Percentiles rank a stretch among this genome's conserved stretches.
These are phyloP conservation scores for Elaeis guineensis DNA, from an alignment of 176 grass and related monocot genomes.

Conservation along the genomic window DNA sequence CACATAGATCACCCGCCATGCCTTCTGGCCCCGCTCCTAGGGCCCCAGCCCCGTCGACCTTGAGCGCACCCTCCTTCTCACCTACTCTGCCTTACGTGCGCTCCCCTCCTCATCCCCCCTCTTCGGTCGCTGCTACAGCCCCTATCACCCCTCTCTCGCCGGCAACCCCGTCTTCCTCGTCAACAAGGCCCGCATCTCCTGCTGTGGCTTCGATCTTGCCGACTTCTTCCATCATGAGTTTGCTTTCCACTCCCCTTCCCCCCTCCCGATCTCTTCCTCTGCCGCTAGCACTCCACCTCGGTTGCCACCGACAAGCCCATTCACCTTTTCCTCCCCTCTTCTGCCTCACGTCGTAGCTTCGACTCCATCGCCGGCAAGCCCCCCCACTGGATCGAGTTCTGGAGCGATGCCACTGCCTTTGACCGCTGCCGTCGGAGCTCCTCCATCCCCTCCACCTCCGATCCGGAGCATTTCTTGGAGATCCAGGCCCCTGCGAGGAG, in stretches of 20 bases:
- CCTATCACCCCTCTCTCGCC: constrained; percentile 62
- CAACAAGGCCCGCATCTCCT: constrained; percentile 59
- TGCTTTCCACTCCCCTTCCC: constrained; percentile 25
- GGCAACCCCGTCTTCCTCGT: constrained; percentile 95
- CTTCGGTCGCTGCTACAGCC: constrained; percentile 86
- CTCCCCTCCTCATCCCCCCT: constrained; percentile 71
- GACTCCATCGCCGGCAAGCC: constrained; percentile 55
- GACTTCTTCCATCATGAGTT: constrained; percentile 62
- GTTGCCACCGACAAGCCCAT: constrained; percentile 1
- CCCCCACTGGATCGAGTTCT: constrained; percentile 75
- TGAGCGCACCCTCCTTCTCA: constrained; percentile 44
- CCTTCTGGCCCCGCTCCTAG: constrained; percentile 81
- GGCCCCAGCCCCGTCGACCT: constrained; percentile 45
- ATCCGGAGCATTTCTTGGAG: constrained; percentile 29
- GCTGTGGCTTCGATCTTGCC: constrained; percentile 42
- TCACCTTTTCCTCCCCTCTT: constrained; percentile 9
- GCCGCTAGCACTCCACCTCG: constrained; percentile 42
- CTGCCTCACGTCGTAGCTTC: constrained; percentile 38
- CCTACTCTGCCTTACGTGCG: constrained; percentile 58
- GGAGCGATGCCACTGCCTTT: constrained; percentile 41
- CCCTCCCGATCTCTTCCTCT: constrained; percentile 24
- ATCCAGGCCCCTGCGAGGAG: background rate
- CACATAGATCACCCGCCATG: constrained; percentile 40
- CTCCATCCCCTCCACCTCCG: background rate
- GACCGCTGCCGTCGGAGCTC: constrained; percentile 16